Conservation (phyloP, 2,329 filamentous ascomycete genomes). For the Boeremia exigua region DNA sequence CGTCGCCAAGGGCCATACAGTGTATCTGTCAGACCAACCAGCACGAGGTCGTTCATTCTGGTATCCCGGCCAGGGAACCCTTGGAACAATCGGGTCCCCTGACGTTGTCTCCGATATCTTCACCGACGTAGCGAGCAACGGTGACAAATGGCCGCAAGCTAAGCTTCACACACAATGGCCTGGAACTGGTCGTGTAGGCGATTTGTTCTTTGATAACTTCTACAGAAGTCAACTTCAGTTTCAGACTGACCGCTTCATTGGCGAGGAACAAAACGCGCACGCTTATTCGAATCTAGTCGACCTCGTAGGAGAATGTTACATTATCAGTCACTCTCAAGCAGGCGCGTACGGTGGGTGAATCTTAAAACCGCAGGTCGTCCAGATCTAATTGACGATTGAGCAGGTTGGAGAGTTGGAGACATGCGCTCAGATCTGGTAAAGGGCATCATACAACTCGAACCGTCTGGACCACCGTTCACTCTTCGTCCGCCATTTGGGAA, state of each 20-base stretch:
- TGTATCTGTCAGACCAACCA: slow-evolving; percentile 57
- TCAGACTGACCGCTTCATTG: slow-evolving; percentile 33
- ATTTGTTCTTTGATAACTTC: not conserved
- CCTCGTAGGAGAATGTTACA: slow-evolving; percentile 49
- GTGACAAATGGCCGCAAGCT: slow-evolving; percentile 49
- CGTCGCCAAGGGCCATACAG: slow-evolving; percentile 52
- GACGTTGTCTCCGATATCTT: slow-evolving; percentile 7
- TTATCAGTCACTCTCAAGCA: slow-evolving; percentile 60
- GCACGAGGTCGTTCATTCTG: slow-evolving; percentile 53
- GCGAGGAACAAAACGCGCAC: slow-evolving; percentile 41
- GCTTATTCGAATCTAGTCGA: slow-evolving; percentile 54
- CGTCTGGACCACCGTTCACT: slow-evolving; percentile 60
- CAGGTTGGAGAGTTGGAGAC: slow-evolving; percentile 57
- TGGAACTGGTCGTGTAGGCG: slow-evolving; percentile 16
- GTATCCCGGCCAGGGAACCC: slow-evolving; percentile 18
- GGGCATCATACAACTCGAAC: slow-evolving; percentile 60
- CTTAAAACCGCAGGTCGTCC: too few relatives aligned
- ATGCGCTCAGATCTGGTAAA: slow-evolving; percentile 55
- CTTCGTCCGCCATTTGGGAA: slow-evolving; percentile 9
- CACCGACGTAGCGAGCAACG: slow-evolving; percentile 13
- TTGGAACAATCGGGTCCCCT: not conserved
- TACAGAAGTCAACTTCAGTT: slow-evolving; percentile 50
- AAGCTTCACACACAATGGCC: slow-evolving; percentile 54
- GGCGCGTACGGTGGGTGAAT: slow-evolving; percentile 49
- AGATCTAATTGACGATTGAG: not conserved